Conservation (phyloP, 2,329 filamentous ascomycete species). For the Thielaviopsis euricoi region DNA sequence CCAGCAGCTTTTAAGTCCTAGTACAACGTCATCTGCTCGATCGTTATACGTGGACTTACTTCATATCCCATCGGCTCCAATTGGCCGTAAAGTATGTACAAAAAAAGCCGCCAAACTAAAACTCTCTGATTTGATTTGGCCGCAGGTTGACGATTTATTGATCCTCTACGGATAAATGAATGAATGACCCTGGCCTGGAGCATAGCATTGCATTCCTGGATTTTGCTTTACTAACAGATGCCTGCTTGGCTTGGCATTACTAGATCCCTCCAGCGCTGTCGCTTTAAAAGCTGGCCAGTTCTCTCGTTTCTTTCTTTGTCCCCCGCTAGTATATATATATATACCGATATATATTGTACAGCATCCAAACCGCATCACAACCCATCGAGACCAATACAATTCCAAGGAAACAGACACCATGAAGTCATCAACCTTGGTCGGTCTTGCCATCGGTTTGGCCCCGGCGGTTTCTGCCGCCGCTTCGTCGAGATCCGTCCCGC, state of each 20-base stretch:
- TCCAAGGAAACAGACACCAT: slow-evolving; percentile 19
- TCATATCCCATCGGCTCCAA: not conserved
- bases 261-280: not conserved
- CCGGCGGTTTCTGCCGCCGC: slow-evolving; percentile 31
- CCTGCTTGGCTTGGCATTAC: not conserved
- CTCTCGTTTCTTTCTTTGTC: not conserved
- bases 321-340: not conserved
- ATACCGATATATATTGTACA: too few relatives aligned
- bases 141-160: too few relatives aligned
- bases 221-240: not conserved
- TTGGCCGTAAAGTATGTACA: too few relatives aligned
- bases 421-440: slow-evolving; percentile 35
- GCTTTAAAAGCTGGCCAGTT: not conserved
- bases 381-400: not conserved
- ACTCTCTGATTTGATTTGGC: too few relatives aligned
- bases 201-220: not conserved
- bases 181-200: too few relatives aligned
- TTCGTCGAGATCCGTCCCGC: slow-evolving; percentile 27
- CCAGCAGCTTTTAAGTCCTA: too few relatives aligned
- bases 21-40: too few relatives aligned
- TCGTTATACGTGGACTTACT: not conserved
- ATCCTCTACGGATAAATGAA: too few relatives aligned
- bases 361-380: too few relatives aligned
- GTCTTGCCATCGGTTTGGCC: slow-evolving; percentile 34
- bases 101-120: too few relatives aligned